Conservation (phyloP, 352 stramenopile genomes). For the Globisporangium nodosum region DNA sequence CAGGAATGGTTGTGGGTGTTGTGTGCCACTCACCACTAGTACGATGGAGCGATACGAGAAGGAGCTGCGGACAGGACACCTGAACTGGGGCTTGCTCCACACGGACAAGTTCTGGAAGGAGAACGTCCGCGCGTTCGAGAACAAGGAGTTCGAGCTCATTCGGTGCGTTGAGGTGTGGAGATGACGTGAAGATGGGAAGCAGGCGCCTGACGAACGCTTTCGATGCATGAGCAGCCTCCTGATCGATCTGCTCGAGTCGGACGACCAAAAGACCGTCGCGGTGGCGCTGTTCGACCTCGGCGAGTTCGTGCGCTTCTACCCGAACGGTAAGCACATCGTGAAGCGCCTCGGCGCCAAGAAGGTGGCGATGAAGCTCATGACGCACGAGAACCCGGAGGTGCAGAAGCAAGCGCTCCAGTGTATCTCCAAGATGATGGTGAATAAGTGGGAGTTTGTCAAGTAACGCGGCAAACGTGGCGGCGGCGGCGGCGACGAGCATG, state of each 20-base stretch:
- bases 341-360: slow-evolving; percentile 96
- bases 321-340: slow-evolving; percentile 94
- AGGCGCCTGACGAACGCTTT: too few species aligned
- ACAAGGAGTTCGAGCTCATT: slow-evolving; percentile 94
- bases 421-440: slow-evolving; percentile 99
- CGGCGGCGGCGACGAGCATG: too few species aligned
- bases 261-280: slow-evolving; percentile 92
- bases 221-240: slow-evolving; percentile 62
- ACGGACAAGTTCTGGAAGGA: slow-evolving; percentile 99
- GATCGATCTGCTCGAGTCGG: slow-evolving; percentile 90
- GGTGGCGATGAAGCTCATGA: slow-evolving; percentile 96
- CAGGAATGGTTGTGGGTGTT: not conserved
- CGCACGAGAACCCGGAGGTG: slow-evolving; percentile 95
- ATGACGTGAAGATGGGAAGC: too few species aligned
- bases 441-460: slow-evolving; percentile 96
- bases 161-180: slow-evolving; percentile 31
- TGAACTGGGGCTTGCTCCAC: slow-evolving; percentile 96
- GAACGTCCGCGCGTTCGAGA: slow-evolving; percentile 96
- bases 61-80: slow-evolving; percentile 91
- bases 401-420: slow-evolving; percentile 97
- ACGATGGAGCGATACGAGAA: slow-evolving; percentile 97
- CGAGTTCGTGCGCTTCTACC: slow-evolving; percentile 97
- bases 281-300: slow-evolving; percentile 97
- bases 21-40: slow-evolving; percentile 23
- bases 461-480: slow-evolving; percentile 15